Base-by-base conservation (phyloP, 768 basidiomycete genomes). In the Hydnomerulius pinastri region DNA sequence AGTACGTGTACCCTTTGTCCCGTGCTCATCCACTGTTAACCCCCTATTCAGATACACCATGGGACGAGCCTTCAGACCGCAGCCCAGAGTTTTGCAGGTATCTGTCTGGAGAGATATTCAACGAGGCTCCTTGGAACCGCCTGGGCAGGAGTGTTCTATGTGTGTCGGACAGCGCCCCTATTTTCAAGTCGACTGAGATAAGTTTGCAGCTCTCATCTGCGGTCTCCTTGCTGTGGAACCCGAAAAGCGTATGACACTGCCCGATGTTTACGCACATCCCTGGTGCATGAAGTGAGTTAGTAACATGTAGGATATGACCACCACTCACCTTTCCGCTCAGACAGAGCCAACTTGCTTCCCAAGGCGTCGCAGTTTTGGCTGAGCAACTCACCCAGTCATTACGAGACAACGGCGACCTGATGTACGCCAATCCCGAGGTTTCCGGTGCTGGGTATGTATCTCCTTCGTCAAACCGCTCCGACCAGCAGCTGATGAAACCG, bases 41-140 rank as follows among this genome's bases (percentile, higher is more conserved):
- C 10, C 12, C 9, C 33, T 53, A 5, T 21, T 29, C 46, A 98
- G 95, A 97, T 62, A 98, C 97, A 0, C 97, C 97, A 2, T 98
- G 97, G 97, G 97, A 98, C 61, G 88, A 95, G 63, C 92, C 97
- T 3, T 92, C 93, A 0, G 59, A 66, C 1, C 73, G 75, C n/a
- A 90, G 88, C 51, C 80, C 82, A 1, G 97, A 98, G 67, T 99
- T 81, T 60, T 64, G 69, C n/a, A 79, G 80, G 8, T 99, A 90
- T 65, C 61, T 87, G 2, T 77, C 77, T 0, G 92, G 92, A 4
- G 73, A 85, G 42, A 81, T 95, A 48, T 85, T 91, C 57, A 65
- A 77, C 4, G 81, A 90, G 49, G 73, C 72, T 1, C 96, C 96
- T 0, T 99, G 96, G 96, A 80, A 74, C 44, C 72, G 82, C 8